phyloP scores from a whole-genome alignment of 2,329 filamentous ascomycete species.

The Parasarocladium wereldwijsianum region DNA sequence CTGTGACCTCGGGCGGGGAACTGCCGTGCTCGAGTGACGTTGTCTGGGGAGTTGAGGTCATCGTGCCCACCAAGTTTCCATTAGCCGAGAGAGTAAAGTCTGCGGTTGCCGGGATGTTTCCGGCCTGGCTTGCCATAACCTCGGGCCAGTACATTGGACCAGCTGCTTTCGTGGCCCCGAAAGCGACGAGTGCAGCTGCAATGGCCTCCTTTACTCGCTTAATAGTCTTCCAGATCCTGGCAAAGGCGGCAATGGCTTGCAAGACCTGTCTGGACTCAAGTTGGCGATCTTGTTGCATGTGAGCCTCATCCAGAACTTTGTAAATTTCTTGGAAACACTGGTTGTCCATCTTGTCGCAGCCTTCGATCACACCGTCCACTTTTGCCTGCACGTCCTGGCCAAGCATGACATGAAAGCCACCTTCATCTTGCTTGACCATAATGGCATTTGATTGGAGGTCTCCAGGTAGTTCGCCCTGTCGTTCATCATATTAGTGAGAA shows the following conservation, averaged over 20 bases:
- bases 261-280: background rate
- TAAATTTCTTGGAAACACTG: background rate
- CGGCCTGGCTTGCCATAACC: background rate
- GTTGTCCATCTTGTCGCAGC: background rate
- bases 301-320: background rate
- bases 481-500: too few relatives aligned
- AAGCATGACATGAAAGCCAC: background rate
- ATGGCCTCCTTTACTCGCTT: too few relatives aligned
- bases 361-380: background rate
- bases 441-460: background rate
- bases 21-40: background rate
- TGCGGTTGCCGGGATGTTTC: background rate
- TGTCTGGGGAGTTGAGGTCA: background rate
- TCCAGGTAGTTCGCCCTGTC: background rate
- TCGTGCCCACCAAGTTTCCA: background rate
- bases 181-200: too few relatives aligned
- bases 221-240: background rate
- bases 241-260: background rate
- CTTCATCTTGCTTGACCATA: background rate
- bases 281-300: background rate
- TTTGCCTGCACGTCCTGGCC: slow-evolving; percentile 1
- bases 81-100: background rate
- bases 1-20: too few relatives aligned
- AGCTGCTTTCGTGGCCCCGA: too few relatives aligned
- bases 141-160: slow-evolving; percentile 1